These are phyloP conservation scores for Allomyces javanicus DNA, from an alignment of 192 early-diverging fungal genomes.

Conservation along the genomic window DNA sequence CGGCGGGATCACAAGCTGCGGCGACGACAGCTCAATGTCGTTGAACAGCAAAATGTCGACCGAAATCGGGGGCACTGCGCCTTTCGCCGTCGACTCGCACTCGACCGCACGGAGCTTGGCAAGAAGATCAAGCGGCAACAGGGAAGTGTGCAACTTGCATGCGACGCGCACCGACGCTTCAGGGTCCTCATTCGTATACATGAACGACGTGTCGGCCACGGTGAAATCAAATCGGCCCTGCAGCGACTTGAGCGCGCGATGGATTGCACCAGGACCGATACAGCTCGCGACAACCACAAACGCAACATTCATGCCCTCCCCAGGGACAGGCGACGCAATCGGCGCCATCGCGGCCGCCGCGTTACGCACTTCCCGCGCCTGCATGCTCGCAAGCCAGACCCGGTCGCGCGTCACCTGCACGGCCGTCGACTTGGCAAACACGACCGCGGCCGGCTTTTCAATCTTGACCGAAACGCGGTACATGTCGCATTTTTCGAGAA, in stretches of 20 bases:
- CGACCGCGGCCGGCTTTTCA: constrained; percentile 83
- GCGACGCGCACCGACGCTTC: too few species aligned
- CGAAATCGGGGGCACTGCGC: constrained; percentile 81
- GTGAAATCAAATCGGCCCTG: constrained; percentile 17
- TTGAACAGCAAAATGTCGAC: constrained; percentile 90
- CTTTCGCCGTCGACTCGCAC: too few species aligned
- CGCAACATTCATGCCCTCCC: constrained; percentile 18
- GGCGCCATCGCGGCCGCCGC: too few species aligned
- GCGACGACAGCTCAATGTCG: constrained; percentile 38
- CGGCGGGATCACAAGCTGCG: constrained; percentile 73
- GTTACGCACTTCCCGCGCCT: not conserved
- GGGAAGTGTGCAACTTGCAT: too few species aligned
- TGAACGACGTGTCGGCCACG: constrained; percentile 82
- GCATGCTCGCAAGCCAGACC: not conserved
- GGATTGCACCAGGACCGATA: constrained; percentile 55
- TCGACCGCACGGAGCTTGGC: too few species aligned
- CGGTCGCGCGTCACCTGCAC: constrained; percentile 69
- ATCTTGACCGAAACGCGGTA: constrained; percentile 70
- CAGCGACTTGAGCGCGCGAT: constrained; percentile 39
- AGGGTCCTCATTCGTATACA: constrained; percentile 85
- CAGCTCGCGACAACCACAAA: constrained; percentile 78
- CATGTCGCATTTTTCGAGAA: constrained; percentile 59
- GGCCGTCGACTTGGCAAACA: constrained; percentile 74
- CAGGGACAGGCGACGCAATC: not conserved
- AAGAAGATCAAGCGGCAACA: too few species aligned